These are phyloP conservation scores for Stephania yunnanensis DNA, from an alignment of 164 flowering plant species.

Conservation along the genomic window DNA sequence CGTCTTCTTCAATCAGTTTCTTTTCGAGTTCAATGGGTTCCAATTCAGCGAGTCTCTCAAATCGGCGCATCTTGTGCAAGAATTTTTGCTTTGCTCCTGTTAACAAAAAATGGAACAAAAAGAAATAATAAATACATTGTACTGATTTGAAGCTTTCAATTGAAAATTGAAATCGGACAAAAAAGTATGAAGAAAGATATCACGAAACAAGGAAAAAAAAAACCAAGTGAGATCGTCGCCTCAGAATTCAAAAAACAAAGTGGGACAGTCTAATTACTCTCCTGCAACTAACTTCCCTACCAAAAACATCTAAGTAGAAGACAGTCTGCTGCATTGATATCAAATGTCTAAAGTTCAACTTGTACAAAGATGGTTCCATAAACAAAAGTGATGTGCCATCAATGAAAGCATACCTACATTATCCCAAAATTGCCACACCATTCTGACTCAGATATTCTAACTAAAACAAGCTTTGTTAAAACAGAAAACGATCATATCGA, in stretches of 20 bases:
- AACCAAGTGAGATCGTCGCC: neutral
- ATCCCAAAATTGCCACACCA: neutral
- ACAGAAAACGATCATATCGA: neutral
- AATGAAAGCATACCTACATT: neutral
- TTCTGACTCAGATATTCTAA: neutral
- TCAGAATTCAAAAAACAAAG: neutral
- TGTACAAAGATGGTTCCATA: neutral
- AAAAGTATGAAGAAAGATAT: neutral
- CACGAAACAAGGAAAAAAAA: neutral
- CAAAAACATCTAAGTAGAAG: neutral
- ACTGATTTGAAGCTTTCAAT: no score
- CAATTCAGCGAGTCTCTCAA: conserved; percentile 63
- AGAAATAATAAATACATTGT: neutral
- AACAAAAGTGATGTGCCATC: neutral
- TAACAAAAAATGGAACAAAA: neutral
- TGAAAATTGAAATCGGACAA: no score
- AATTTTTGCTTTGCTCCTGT: conserved; percentile 70
- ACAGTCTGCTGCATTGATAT: neutral
- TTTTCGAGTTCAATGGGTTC: conserved; percentile 79
- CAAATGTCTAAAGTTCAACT: neutral
- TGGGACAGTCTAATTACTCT: neutral
- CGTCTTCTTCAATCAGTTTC: conserved; percentile 40
- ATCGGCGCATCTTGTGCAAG: conserved; percentile 57
- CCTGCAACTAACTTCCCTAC: neutral
- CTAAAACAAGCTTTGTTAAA: neutral